Base-by-base conservation (phyloP, 345 rosid species). In the Camelina hispida region DNA sequence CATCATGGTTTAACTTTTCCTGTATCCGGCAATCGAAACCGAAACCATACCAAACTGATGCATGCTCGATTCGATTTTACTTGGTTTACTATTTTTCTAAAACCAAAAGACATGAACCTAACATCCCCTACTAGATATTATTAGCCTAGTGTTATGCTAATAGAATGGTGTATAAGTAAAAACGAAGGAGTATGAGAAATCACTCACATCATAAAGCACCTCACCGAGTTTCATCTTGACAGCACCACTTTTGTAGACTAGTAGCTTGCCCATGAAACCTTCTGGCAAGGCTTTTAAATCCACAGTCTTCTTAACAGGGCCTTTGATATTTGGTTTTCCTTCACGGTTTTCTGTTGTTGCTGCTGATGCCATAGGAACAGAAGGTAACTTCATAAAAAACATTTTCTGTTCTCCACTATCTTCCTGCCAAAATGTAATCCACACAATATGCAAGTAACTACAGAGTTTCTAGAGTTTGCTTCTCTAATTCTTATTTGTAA, bases 221-320 rank as follows among this genome's bases (percentile, higher is more conserved):
- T 84, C 86, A 42, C 97, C 96, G 5, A 94, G 87, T 89, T 94
- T 94, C 74, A 89, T 80, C 87, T 89, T 88, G 69, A 89, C 84
- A 13, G 88, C 87, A 22, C 98, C 95, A 62, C 97, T 94, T 79
- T 70, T 87, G 69, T 89, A 87, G 74, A 89, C 91, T 80, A 86
- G 80, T 84, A 91, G 78, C 83, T 94, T 91, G 38, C 98, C 98
- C 96, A 91, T 86, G 65, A 70, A 81, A 61, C 97, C 97, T 68
- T 71, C 85, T 25, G 96, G 84, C 79, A 91, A 80, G 22, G 78
- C 88, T 46, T 80, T 80, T 53, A 93, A 66, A 34, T 75, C 69
- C 52, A 75, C 44, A 64, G 61, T 28, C 53, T 35, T 59, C 37
- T 37, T 38, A 43, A 44, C 64, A 0, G 78, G 15, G 16, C 48